These are phyloP conservation scores for Sugiyamaella floridensis DNA, from an alignment of 805 yeast species.

Conservation along the genomic window DNA sequence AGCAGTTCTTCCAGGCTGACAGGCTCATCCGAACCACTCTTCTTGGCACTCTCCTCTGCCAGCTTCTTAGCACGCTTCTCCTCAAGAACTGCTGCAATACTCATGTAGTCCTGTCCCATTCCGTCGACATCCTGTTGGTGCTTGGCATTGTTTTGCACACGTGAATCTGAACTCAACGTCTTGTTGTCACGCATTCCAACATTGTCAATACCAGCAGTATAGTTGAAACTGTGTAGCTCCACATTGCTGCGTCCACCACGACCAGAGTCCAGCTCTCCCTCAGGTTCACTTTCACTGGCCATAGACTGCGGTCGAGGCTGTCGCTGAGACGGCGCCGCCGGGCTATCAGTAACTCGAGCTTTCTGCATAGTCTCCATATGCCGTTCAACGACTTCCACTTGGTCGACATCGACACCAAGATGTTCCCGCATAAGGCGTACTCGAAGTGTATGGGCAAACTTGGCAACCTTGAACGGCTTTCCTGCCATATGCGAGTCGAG, in stretches of 20 bases:
- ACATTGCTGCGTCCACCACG: constrained; percentile 5
- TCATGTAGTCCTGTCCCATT: constrained; percentile 60
- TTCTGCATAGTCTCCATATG: constrained; percentile 39
- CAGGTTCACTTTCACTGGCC: constrained; percentile 6
- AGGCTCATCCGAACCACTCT: not conserved
- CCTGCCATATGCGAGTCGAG: constrained; percentile 65
- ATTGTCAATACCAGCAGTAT: constrained; percentile 84
- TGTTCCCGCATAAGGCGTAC: constrained; percentile 95
- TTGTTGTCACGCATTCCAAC: constrained; percentile 79
- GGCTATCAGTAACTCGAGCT: not conserved
- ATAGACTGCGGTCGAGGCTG: not conserved
- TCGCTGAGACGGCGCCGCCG: not conserved
- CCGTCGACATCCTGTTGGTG: constrained; percentile 76
- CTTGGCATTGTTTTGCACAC: constrained; percentile 59
- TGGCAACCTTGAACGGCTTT: constrained; percentile 69
- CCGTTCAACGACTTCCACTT: constrained; percentile 73
- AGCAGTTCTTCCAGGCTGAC: constrained; percentile 46
- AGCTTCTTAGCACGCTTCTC: constrained; percentile 34
- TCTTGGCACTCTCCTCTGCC: not conserved
- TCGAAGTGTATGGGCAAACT: constrained; percentile 83
- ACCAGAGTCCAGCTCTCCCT: not conserved
- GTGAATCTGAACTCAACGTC: constrained; percentile 69
- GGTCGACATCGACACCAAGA: constrained; percentile 86
- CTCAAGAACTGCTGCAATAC: constrained; percentile 23
- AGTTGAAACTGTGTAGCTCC: constrained; percentile 55